Conservation (phyloP, 148 eudicot species). For the Suaeda aralocaspica region DNA sequence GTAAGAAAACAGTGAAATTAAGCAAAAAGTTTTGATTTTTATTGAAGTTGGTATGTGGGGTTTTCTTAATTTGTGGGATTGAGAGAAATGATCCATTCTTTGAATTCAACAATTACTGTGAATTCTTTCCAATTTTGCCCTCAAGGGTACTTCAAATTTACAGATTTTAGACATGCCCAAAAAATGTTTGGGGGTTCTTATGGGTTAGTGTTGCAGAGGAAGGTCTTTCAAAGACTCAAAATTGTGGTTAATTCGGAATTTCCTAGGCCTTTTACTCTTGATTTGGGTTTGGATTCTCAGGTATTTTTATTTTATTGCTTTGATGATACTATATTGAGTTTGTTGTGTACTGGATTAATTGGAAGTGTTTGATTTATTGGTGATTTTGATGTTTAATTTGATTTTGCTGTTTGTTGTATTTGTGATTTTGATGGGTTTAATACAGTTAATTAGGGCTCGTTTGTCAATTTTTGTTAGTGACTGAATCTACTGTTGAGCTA, state of each 20-base stretch:
- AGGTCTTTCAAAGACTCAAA: constrained; percentile 36
- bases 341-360: neutral
- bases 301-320: constrained; percentile 26
- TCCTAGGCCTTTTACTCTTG: constrained; percentile 38
- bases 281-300: constrained; percentile 69
- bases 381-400: neutral
- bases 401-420: neutral
- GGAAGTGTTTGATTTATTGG: neutral
- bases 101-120: constrained; percentile 15
- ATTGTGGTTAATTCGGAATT: constrained; percentile 54
- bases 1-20: neutral
- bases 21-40: constrained; percentile 22
- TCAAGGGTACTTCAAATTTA: constrained; percentile 24
- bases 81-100: constrained; percentile 36
- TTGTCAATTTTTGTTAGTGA: neutral
- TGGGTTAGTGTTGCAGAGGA: constrained; percentile 31
- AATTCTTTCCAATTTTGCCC: constrained; percentile 25
- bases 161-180: constrained; percentile 27
- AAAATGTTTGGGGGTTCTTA: constrained; percentile 32
- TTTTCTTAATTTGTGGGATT: constrained; percentile 28
- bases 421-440: constrained; percentile 4
- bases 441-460: neutral
- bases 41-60: constrained; percentile 28
- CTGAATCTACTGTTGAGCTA: neutral
- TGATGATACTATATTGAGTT: neutral